Evolutionary conservation across 2,329 filamentous ascomycete genomes (phyloP), one percentile per base, ranked within the genome.

Genomic region (Gnomoniopsis sp.): DNA sequence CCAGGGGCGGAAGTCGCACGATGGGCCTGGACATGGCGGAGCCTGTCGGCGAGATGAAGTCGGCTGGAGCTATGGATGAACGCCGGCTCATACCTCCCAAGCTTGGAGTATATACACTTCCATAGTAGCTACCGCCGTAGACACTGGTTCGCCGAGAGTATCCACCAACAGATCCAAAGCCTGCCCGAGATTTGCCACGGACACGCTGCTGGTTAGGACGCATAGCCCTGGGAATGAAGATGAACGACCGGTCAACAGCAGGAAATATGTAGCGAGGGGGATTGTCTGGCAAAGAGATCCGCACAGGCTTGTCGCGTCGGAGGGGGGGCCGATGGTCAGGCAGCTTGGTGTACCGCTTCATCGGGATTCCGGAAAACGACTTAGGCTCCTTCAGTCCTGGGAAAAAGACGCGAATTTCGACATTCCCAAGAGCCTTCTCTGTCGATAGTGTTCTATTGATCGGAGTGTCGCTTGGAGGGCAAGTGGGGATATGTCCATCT

Each of bases 221-320:
- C 77, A 97, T 83, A 12, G 93, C 93, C 65, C 95, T 85, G 14
- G 95, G 95, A 61, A 99, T 99, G 75, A 99, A 99, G 67, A 97
- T 96, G 73, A 99, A 99, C 0, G 95, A 98, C 64, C 95, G 83
- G 67, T 97, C 93, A 49, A 85, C 81, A 2, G 92, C 89, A 6
- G 95, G 95, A 74, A 95, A 96, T 61, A 97, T 93, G 73, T 97
- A 97, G 63, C 90, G 86, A 38, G 91, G 90, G 14, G 86, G 79
- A 63, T 89, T 83, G 30, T 89, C 82, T 2, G 95, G 93, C 46
- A 99, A 80, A 10, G 92, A 97, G 65, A 99, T 91, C 53, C 95
- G 88, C 44, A 98, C 95, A 8, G 95, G 95, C 72, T 98, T 99
- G 77, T 99, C 95, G 67, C 95, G 88, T 63, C 95, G 89, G 51